phyloP scores from a whole-genome alignment of 139 green algal genomes.

The Ulvella scutata region DNA sequence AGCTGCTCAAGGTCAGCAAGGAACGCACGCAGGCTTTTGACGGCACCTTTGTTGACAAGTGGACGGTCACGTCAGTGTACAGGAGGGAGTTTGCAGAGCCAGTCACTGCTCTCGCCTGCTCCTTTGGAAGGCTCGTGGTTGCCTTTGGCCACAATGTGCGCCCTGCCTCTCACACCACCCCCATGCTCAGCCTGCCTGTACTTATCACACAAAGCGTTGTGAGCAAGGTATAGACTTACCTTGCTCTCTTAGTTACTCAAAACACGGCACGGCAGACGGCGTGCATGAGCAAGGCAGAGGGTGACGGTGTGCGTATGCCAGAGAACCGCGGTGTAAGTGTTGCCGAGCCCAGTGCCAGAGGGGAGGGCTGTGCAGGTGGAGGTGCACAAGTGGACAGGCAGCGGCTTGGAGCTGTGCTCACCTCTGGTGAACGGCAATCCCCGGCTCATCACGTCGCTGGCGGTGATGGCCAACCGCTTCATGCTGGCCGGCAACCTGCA shows the following conservation, averaged over 20 bases:
- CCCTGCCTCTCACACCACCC: neutral
- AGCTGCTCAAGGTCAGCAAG: neutral
- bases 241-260: no score
- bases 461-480: constrained; percentile 69
- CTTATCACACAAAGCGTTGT: neutral
- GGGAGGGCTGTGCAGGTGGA: constrained; percentile 3
- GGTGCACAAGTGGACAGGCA: constrained; percentile 20
- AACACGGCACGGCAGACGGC: no score
- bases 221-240: no score
- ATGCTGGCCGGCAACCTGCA: constrained; percentile 55
- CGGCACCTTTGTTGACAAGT: neutral
- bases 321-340: no score
- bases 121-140: neutral
- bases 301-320: no score
- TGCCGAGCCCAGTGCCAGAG: constrained; percentile 29
- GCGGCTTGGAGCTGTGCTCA: neutral
- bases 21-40: neutral
- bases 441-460: constrained; percentile 12
- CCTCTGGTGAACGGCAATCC: constrained; percentile 11
- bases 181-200: neutral
- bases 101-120: neutral
- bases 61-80: neutral
- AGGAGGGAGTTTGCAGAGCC: neutral
- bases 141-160: neutral
- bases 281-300: no score